phyloP scores from a whole-genome alignment of 495 filamentous ascomycete genomes.

The Trypethelium eluteriae region DNA sequence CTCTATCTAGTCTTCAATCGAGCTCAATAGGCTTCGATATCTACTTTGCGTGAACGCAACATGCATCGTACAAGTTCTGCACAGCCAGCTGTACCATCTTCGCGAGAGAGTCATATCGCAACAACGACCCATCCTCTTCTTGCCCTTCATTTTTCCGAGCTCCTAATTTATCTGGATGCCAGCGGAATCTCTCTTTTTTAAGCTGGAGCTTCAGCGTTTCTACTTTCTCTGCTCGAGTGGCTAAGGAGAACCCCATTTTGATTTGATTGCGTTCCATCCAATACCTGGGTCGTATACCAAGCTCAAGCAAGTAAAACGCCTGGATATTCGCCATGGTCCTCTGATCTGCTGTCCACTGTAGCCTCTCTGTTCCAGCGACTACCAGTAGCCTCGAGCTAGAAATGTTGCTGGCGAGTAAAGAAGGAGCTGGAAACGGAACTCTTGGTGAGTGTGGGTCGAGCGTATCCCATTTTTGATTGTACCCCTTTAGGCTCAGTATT shows the following conservation, averaged over 20 bases:
- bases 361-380: not conserved
- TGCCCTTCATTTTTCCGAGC: not conserved
- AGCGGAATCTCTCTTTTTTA: not conserved
- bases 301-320: not conserved
- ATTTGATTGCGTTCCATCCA: not conserved
- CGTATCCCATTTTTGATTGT: not conserved
- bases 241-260: not conserved
- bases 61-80: not conserved
- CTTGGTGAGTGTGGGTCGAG: not conserved
- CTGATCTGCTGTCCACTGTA: not conserved
- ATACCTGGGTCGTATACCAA: not conserved
- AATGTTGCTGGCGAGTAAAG: not conserved
- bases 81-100: not conserved
- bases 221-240: not conserved
- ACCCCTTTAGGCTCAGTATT: not conserved
- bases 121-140: not conserved
- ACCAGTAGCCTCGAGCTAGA: not conserved
- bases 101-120: not conserved
- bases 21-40: not conserved
- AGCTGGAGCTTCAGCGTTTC: not conserved
- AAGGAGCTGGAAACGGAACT: not conserved
- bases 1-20: no score
- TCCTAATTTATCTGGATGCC: slow-evolving; percentile 7
- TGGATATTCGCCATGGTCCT: not conserved
- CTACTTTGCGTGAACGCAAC: not conserved